Evolutionary conservation across 2,329 filamentous ascomycete species (phyloP).

Genomic region (Pestalotiopsis sp.): DNA sequence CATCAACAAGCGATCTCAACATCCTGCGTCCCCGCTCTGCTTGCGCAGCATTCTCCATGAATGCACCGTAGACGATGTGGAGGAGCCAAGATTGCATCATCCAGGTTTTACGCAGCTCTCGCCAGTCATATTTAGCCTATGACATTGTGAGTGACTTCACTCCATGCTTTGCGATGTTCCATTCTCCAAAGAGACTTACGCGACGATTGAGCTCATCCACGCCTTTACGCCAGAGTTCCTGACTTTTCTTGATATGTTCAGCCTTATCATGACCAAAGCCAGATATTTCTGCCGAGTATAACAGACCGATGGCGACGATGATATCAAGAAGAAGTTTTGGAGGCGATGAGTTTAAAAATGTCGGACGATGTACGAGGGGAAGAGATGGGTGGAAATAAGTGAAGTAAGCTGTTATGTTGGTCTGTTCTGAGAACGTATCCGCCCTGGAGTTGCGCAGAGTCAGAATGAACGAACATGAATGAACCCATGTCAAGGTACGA

Average conservation of each 20-base stretch:
- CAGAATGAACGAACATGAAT: neutral
- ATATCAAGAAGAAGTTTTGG: neutral
- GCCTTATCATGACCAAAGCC: neutral
- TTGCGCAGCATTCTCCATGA: neutral
- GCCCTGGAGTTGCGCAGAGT: neutral
- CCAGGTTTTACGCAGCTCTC: conserved; percentile 3
- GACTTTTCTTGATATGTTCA: neutral
- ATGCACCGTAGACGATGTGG: conserved; percentile 1
- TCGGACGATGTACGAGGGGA: neutral
- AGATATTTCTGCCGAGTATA: neutral
- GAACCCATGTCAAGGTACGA: neutral
- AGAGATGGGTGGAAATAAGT: conserved; percentile 4
- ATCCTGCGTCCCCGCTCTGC: neutral
- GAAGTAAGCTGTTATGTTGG: neutral
- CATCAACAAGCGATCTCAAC: conserved; percentile 5
- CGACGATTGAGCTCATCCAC: neutral
- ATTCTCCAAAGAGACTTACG: neutral
- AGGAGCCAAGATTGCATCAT: conserved; percentile 4
- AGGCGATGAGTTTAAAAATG: neutral
- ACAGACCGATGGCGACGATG: neutral
- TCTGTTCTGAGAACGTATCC: neutral
- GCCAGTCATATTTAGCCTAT: neutral
- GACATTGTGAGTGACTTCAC: neutral
- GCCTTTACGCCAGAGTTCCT: neutral
- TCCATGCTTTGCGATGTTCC: no score